Evolutionary conservation across 768 basidiomycete genomes (phyloP).

Genomic region (Coprinopsis sp.): DNA sequence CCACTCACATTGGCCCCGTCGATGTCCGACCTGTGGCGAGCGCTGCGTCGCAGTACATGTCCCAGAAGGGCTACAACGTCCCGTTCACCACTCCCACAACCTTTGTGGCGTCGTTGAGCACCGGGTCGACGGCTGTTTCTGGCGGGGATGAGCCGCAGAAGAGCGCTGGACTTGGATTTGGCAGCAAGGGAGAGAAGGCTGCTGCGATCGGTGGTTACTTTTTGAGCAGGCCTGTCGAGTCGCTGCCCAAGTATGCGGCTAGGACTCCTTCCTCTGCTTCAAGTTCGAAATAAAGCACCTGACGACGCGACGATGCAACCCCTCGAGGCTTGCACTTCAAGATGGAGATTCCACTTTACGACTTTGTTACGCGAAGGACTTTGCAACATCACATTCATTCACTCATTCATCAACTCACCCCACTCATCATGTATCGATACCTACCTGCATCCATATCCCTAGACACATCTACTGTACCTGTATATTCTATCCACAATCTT

Average conservation of each 20-base stretch:
- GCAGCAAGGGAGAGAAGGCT: constrained; percentile 74
- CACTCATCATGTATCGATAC: no score
- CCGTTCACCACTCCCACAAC: constrained; percentile 3
- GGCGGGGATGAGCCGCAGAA: constrained; percentile 18
- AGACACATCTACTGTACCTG: no score
- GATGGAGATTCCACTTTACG: no score
- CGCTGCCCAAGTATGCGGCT: constrained; percentile 21
- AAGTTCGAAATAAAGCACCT: no score
- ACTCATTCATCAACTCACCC: no score
- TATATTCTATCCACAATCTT: no score
- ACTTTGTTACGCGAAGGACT: no score
- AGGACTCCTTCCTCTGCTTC: no score
- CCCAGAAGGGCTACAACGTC: constrained; percentile 13
- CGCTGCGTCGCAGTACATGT: constrained; percentile 16
- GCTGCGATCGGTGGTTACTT: constrained; percentile 60
- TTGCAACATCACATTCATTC: no score
- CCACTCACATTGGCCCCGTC: constrained; percentile 29
- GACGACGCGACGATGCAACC: no score
- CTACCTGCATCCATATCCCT: no score
- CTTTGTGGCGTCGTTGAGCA: constrained; percentile 6
- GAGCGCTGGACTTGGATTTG: constrained; percentile 66
- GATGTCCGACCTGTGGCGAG: constrained; percentile 26
- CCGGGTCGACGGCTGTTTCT: constrained; percentile 11
- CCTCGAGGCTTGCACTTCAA: no score
- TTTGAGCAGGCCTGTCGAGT: constrained; percentile 26